Evolutionary conservation across 2,329 filamentous ascomycete genomes (phyloP).

Genomic region (Diaporthe caulivora): DNA sequence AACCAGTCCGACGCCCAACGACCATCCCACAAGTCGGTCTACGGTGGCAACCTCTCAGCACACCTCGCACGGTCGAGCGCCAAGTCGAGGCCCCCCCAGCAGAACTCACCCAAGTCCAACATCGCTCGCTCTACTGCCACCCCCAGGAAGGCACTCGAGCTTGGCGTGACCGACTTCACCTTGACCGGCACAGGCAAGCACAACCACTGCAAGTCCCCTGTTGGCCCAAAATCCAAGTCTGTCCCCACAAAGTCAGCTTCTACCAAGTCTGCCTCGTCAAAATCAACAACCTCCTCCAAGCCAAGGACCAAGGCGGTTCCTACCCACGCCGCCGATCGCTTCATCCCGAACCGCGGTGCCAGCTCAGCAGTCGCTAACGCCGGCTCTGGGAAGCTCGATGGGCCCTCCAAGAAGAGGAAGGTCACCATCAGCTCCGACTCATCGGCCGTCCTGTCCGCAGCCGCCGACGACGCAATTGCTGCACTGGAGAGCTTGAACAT

Average conservation of each 20-base stretch:
- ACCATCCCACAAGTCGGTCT: slow-evolving; percentile 77
- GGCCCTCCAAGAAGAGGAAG: slow-evolving; percentile 76
- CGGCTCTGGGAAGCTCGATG: slow-evolving; percentile 85
- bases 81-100: slow-evolving; percentile 79
- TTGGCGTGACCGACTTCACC: slow-evolving; percentile 92
- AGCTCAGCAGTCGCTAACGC: slow-evolving; percentile 89
- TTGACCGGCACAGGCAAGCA: slow-evolving; percentile 83
- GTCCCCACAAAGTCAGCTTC: slow-evolving; percentile 55
- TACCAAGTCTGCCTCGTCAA: slow-evolving; percentile 56
- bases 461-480: slow-evolving; percentile 82
- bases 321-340: slow-evolving; percentile 87
- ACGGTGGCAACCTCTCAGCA: slow-evolving; percentile 82
- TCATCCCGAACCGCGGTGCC: slow-evolving; percentile 93
- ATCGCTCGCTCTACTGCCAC: slow-evolving; percentile 80
- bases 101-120: slow-evolving; percentile 96
- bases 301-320: slow-evolving; percentile 80
- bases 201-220: slow-evolving; percentile 70
- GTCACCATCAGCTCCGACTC: slow-evolving; percentile 79
- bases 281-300: slow-evolving; percentile 56
- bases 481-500: slow-evolving; percentile 85
- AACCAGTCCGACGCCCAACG: slow-evolving; percentile 62
- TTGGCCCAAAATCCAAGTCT: slow-evolving; percentile 64
- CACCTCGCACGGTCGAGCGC: slow-evolving; percentile 79
- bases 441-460: slow-evolving; percentile 81
- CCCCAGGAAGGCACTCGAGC: slow-evolving; percentile 85